Conservation (phyloP, 495 filamentous ascomycete species). For the Neohortaea acidophila region DNA sequence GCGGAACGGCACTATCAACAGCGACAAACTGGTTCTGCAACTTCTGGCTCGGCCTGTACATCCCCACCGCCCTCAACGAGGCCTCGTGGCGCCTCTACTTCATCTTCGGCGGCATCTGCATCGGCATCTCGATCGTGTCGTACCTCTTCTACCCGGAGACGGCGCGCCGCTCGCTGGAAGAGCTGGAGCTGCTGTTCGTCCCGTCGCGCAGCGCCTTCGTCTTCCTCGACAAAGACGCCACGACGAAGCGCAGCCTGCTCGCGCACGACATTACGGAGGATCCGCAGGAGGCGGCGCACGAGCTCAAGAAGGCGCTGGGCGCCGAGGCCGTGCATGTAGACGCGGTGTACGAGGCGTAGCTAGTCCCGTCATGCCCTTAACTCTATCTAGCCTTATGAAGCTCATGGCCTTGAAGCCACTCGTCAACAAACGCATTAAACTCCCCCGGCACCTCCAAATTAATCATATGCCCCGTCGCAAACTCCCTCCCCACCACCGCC, state of each 20-base stretch:
- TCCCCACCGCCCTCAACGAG: slow-evolving; percentile 3
- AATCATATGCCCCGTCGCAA: slow-evolving; percentile 2
- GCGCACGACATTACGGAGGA: too few relatives aligned
- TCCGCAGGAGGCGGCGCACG: too few relatives aligned
- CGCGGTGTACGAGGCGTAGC: too few relatives aligned
- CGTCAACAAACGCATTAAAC: not conserved
- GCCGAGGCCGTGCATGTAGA: too few relatives aligned
- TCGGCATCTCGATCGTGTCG: not conserved
- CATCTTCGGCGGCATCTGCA: slow-evolving; percentile 6
- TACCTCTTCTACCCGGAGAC: slow-evolving; percentile 24
- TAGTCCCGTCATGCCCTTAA: too few relatives aligned
- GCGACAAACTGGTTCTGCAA: slow-evolving; percentile 7
- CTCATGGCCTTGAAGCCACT: slow-evolving; percentile 1
- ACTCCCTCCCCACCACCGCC: too few relatives aligned
- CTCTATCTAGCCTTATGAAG: too few relatives aligned
- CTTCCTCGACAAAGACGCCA: too few relatives aligned
- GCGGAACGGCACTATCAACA: not conserved
- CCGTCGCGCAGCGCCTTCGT: too few relatives aligned
- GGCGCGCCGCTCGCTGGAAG: slow-evolving; percentile 38
- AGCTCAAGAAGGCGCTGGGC: too few relatives aligned
- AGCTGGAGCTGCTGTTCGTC: slow-evolving; percentile 39
- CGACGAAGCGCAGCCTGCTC: too few relatives aligned
- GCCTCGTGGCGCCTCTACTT: slow-evolving; percentile 4
- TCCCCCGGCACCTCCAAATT: slow-evolving; percentile 1
- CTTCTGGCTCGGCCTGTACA: slow-evolving; percentile 5